Evolutionary conservation across 2,329 filamentous ascomycete species (phyloP), one percentile per base, ranked within the genome.

Genomic region (Fusarium odoratissimum): DNA sequence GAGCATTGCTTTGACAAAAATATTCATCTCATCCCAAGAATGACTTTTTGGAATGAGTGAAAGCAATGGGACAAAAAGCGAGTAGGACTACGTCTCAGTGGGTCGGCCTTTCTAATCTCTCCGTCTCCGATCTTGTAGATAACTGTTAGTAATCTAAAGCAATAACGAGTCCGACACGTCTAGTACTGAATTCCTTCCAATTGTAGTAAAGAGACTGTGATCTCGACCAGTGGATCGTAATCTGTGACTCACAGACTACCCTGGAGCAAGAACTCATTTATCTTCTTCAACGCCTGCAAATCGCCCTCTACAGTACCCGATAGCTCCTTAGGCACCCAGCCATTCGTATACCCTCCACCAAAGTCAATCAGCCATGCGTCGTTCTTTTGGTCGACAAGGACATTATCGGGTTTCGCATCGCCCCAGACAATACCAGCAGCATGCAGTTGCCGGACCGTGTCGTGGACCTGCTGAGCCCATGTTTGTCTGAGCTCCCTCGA

Each of bases 341-440:
- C 59, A 14, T 28, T 11, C 1, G 59, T 66, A 14, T 49, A 64
- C 8, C 59, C 31, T n/a, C 63, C 63, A 7, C 59, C 63, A 31
- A 64, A 66, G 19, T 64, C 59, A 31, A 33, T 37, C 16, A 66
- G 1, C 59, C 59, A 66, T 4, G 49, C 63, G 8, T 66, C 5
- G 5, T 49, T 8, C 3, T 57, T 6, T 14, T 7, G 7, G 19
- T 64, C 63, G 0, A 66, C 23, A n/a, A 64, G 31, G 0, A 64
- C 37, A n/a, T 66, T 66, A 1, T 57, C 31, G 0, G 59, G 30
- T 7, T 66, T 57, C 3, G 30, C 49, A 14, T 66, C 63, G 1
- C 49, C 63, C 63, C 49, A 66, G 0, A 23, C 1, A 5, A 66
- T 21, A 0, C 17, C 49, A 6, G 19, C 30, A 3, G 13, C 1